Conservation (phyloP, 2,329 filamentous ascomycete genomes). For the Stagonosporopsis rhizophila region DNA sequence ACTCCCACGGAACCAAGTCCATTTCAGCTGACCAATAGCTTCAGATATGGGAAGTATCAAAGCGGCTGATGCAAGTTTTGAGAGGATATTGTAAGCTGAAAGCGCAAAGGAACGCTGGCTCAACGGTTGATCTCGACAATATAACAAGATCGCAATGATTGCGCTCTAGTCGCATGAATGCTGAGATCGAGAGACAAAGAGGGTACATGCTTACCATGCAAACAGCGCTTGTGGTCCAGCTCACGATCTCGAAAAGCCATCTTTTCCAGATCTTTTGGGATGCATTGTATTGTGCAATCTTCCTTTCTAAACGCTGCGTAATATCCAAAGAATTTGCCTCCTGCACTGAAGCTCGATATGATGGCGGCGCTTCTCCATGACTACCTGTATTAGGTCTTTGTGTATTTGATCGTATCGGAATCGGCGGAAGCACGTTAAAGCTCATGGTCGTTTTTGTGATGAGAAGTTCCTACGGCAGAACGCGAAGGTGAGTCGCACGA, state of each 20-base stretch:
- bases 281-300: conserved; percentile 31
- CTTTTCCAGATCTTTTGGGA: conserved; percentile 28
- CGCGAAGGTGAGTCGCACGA: background rate
- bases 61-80: conserved; percentile 36
- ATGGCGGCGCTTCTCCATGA: background rate
- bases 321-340: conserved; percentile 15
- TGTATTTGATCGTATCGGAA: background rate
- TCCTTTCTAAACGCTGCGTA: conserved; percentile 29
- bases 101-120: conserved; percentile 41
- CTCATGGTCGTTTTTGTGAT: no score
- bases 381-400: background rate
- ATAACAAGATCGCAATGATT: conserved; percentile 44
- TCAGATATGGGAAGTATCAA: conserved; percentile 37
- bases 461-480: no score
- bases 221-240: conserved; percentile 38
- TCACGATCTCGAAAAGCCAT: conserved; percentile 42
- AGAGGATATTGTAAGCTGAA: conserved; percentile 30
- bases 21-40: conserved; percentile 43
- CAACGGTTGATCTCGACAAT: conserved; percentile 35
- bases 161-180: conserved; percentile 7
- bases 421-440: background rate
- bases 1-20: conserved; percentile 36
- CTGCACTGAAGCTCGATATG: background rate
- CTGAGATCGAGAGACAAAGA: background rate
- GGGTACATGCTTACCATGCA: conserved; percentile 31